Base-by-base conservation (phyloP, 164 flowering plant genomes). In the Cinnamomum micranthum region DNA sequence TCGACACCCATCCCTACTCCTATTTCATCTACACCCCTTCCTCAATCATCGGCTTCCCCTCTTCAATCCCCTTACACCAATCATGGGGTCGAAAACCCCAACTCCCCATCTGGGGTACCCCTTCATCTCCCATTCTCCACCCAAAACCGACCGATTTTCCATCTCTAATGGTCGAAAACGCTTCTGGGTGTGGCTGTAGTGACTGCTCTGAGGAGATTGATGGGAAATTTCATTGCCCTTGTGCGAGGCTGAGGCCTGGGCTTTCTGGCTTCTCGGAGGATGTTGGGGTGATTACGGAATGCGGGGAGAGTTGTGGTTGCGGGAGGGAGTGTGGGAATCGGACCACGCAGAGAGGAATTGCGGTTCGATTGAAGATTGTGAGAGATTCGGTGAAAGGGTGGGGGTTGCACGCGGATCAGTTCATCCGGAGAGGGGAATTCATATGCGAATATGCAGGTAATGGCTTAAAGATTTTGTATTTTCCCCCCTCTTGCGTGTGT, bases 391-490 rank as follows among this genome's bases (percentile, higher is more conserved):
- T 69, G 67, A 96, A 96, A 75, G 93, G 97, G 19, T 95, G 99
- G 98, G 84, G 97, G 0, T 80, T 95, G 87, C 80, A 73, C 73
- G 90, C 98, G 9, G 94, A 74, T 63, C 81, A 91, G 83, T 66
- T 75, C n/a, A 80, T 95, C 77, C 73, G 19, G 19, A 24, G 59
- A 1, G 97, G 97, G 2, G 79, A 82, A 25, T 94, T 93, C 71
- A 75, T 92, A 17, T 95, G 95, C 70, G 97, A 94, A 71, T 95
- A 95, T 81, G 90, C 97, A 35, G 98, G 98, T 92, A 79, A 41
- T 19, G 60, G 2, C 10, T 9, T 41, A 1, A 41, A 7, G 47
- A 41, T 41, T 41, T 41, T 41, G 11, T 41, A 41, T 7, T 41
- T 35, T 35, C 5, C 47, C 47, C 47, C 47, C 47, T 9, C 47